A percentile compares a stretch with the other conserved stretches of the same genome.
phyloP scores from a whole-genome alignment of 352 stramenopile species.

The Pythium rishiriense region DNA sequence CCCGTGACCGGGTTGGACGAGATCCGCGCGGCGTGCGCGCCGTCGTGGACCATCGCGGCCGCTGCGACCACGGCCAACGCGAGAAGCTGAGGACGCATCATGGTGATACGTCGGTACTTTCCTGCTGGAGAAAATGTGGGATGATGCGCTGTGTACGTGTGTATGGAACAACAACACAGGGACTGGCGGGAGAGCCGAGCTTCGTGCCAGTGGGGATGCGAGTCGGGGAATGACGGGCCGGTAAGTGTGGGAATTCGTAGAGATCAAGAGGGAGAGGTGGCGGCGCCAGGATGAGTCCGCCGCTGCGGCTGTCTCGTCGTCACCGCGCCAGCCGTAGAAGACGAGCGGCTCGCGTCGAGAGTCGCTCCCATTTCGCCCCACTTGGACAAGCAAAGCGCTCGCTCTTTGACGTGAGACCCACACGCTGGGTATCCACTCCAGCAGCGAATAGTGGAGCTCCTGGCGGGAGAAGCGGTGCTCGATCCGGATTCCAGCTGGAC shows the following conservation, averaged over 20 bases:
- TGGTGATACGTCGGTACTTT: not conserved
- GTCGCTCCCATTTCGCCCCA: not conserved
- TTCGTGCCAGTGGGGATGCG: slow-evolving; percentile 6
- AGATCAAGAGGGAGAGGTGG: slow-evolving; percentile 5
- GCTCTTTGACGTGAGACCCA: not conserved
- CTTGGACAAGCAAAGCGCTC: not conserved
- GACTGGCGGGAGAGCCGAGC: not conserved
- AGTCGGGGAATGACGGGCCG: slow-evolving; percentile 13
- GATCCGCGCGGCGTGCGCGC: not conserved
- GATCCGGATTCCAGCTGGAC: not conserved
- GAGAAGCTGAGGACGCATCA: slow-evolving; percentile 15
- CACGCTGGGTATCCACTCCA: too few relatives aligned
- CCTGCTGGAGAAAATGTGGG: not conserved
- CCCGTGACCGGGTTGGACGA: not conserved
- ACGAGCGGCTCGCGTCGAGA: not conserved
- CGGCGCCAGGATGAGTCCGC: not conserved
- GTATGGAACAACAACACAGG: not conserved
- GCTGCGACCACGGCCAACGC: not conserved
- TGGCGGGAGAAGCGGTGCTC: too few relatives aligned
- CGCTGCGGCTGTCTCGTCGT: not conserved
- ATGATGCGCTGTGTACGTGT: not conserved
- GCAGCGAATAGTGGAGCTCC: not conserved
- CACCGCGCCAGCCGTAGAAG: not conserved
- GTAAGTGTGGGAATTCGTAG: not conserved
- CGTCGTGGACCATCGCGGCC: not conserved